Base-by-base conservation (phyloP, 345 rosid species). In the Mangifera indica region DNA sequence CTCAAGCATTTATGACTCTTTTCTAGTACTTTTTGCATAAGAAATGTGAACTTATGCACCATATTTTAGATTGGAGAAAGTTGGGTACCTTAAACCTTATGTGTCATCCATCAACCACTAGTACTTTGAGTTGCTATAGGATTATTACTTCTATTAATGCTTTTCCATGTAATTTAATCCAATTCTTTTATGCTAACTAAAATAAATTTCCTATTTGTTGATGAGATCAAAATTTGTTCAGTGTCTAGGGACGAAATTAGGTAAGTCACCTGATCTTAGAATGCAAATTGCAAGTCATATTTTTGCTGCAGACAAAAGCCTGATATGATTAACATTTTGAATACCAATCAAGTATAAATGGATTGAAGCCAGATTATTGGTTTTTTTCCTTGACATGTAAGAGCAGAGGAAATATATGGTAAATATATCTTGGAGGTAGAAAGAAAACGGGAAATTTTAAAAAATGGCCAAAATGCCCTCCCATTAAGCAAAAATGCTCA, bases 1-100 rank as follows among this genome's bases (percentile, higher is more conserved):
- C 34, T 24, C 22, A 34, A 63, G 51, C 59, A 26, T 64, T 79
- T 66, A 22, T 9, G 67, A 32, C 32, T 29, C 34, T 24, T 67
- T 51, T 60, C 34, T 24, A n/a, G 3, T 29, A 6, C 7, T 64
- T 51, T 34, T 72, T 59, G 10, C 37, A 34, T 71, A 20, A 53
- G 25, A 60, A 60, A 45, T 48, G 22, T 69, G 42, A 32, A 67
- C 7, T 45, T 18, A 5, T 49, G 53, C 61, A 58, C 2, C 13
- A 52, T 53, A 46, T n/a, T n/a, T 32, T 26, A 5, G 10, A 32
- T 3, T 67, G 42, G 42, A 53, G 2, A 5, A 24, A 68, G 34
- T 21, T 60, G 8, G 54, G n/a, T 45, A 69, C 29, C 56, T 55
- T 57, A 60, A 54, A 46, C n/a, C 51, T 22, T 62, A 29, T 63